Percentiles rank a stretch among this genome's conserved stretches.
phyloP scores from a whole-genome alignment of 805 yeast species.

The Starmera quercuum region DNA sequence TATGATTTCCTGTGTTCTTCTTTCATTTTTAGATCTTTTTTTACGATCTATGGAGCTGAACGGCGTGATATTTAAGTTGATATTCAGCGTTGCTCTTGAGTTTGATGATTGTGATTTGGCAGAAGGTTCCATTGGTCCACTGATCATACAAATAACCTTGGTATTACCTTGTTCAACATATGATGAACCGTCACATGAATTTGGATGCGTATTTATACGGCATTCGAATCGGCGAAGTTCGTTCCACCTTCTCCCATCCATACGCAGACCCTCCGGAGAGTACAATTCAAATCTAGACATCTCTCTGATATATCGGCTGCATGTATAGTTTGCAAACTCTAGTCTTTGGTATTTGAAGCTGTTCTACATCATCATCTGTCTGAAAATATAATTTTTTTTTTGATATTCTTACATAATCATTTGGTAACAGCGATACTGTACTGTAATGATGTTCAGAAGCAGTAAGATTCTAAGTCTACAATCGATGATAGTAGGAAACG shows the following conservation, averaged over 20 bases:
- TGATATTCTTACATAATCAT: no score
- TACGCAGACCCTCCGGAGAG: constrained; percentile 90
- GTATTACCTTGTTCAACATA: constrained; percentile 89
- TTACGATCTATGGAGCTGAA: constrained; percentile 74
- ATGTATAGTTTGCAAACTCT: no score
- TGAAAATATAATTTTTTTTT: no score
- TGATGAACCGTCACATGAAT: constrained; percentile 86
- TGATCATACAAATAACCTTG: constrained; percentile 74
- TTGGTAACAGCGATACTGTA: no score
- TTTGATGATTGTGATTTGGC: constrained; percentile 42
- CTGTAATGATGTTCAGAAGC: no score
- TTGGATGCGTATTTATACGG: constrained; percentile 80
- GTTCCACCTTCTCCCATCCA: constrained; percentile 94
- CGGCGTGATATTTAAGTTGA: constrained; percentile 67
- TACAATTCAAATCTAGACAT: constrained; percentile 75
- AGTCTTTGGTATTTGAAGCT: no score
- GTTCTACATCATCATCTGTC: no score
- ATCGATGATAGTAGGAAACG: no score
- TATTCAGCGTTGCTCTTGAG: constrained; percentile 49
- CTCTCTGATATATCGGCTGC: no score
- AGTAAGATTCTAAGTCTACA: no score
- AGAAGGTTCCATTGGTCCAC: constrained; percentile 86
- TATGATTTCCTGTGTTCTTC: constrained; percentile 59
- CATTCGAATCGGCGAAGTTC: constrained; percentile 81
- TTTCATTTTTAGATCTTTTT: constrained; percentile 61